These are phyloP conservation scores for Westerdykella ornata DNA, from an alignment of 2,329 filamentous ascomycete species.

Conservation along the genomic window DNA sequence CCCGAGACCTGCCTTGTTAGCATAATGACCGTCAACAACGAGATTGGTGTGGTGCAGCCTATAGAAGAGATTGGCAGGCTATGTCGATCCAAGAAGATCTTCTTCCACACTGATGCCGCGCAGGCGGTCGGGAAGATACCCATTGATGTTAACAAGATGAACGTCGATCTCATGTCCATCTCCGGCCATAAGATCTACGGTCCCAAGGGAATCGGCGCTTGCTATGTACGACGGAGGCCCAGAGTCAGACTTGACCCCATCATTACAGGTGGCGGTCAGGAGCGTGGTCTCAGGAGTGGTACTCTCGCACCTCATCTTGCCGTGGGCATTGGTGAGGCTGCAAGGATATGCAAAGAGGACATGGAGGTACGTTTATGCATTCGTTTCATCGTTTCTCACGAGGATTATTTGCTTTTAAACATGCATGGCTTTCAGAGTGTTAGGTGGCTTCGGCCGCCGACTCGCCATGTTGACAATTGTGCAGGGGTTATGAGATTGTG, in stretches of 20 bases:
- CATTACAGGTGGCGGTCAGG: conserved; percentile 93
- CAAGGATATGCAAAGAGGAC: conserved; percentile 82
- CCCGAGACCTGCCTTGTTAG: conserved; percentile 90
- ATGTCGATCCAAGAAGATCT: conserved; percentile 85
- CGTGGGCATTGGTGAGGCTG: conserved; percentile 93
- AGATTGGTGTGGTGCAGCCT: conserved; percentile 98
- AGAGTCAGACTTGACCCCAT: conserved; percentile 91
- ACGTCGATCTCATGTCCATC: conserved; percentile 97
- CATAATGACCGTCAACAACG: conserved; percentile 99
- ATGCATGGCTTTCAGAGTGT: conserved; percentile 84
- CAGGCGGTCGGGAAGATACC: conserved; percentile 99
- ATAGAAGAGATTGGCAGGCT: conserved; percentile 87
- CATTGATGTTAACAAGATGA: conserved; percentile 94
- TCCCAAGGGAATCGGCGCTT: conserved; percentile 93
- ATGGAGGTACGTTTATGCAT: conserved; percentile 64
- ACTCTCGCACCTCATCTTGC: conserved; percentile 83
- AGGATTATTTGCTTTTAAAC: conserved; percentile 78
- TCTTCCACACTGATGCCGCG: conserved; percentile 95
- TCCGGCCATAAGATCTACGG: conserved; percentile 98
- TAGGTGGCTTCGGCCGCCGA: conserved; percentile 25
- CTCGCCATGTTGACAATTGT: conserved; percentile 50
- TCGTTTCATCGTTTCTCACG: conserved; percentile 18
- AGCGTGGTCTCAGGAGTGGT: conserved; percentile 88
- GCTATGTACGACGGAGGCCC: conserved; percentile 86
- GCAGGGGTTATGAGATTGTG: conserved; percentile 56